phyloP scores from a whole-genome alignment of 2,329 filamentous ascomycete species.

The Botrytis squamosa region DNA sequence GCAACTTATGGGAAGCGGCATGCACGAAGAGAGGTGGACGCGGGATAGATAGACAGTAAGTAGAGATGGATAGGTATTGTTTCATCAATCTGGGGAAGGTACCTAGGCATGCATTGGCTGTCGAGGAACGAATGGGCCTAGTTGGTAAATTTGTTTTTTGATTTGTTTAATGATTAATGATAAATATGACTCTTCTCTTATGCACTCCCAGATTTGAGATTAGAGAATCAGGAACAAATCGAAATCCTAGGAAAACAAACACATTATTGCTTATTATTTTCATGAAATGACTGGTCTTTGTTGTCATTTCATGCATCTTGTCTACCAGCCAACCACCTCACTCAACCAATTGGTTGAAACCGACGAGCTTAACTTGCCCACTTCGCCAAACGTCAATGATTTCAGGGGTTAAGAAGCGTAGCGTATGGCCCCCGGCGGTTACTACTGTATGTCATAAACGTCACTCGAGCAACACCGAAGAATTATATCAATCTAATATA shows the following conservation, averaged over 20 bases:
- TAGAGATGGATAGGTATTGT: slow-evolving; percentile 20
- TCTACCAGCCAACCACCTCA: slow-evolving; percentile 13
- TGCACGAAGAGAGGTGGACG: neutral
- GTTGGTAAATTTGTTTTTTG: neutral
- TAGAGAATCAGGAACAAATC: neutral
- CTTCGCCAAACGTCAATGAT: slow-evolving; percentile 6
- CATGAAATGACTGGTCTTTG: neutral
- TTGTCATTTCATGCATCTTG: slow-evolving; percentile 6
- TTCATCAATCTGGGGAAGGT: slow-evolving; percentile 38
- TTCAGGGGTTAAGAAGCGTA: slow-evolving; percentile 1
- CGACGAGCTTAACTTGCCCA: neutral
- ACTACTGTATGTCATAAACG: neutral
- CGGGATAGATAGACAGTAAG: neutral
- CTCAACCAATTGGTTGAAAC: neutral
- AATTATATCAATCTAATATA: neutral
- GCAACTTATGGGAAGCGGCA: slow-evolving; percentile 17
- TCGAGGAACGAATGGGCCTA: slow-evolving; percentile 8
- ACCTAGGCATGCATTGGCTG: slow-evolving; percentile 29
- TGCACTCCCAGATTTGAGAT: neutral
- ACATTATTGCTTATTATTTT: slow-evolving; percentile 6
- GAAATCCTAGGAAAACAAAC: neutral
- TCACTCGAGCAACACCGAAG: neutral
- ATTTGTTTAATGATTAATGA: neutral
- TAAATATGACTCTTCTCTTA: neutral
- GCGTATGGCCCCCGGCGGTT: neutral